phyloP scores from a whole-genome alignment of 2,329 filamentous ascomycete genomes.

The Fusarium sp. region DNA sequence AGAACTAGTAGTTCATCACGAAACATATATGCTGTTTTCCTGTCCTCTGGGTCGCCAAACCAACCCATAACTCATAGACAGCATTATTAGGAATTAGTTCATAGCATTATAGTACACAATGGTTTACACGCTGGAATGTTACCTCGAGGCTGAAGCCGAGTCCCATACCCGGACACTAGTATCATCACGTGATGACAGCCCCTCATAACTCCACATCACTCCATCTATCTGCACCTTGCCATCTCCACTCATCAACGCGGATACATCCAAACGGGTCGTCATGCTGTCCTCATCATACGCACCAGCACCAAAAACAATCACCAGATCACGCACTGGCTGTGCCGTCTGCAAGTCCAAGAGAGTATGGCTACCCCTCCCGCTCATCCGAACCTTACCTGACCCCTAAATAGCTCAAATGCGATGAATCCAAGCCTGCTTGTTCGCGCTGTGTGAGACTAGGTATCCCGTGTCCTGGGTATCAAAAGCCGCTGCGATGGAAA shows the following conservation, averaged over 20 bases:
- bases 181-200: slow-evolving; percentile 2
- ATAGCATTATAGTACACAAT: background rate
- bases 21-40: background rate
- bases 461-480: slow-evolving; percentile 36
- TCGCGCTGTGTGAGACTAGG: slow-evolving; percentile 36
- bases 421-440: slow-evolving; percentile 32
- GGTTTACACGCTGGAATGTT: background rate
- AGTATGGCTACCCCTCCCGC: slow-evolving; percentile 9
- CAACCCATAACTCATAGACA: background rate
- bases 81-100: background rate
- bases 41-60: background rate
- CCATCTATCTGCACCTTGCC: slow-evolving; percentile 15
- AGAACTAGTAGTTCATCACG: background rate
- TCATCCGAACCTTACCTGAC: background rate
- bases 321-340: slow-evolving; percentile 35
- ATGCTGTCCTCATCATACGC: slow-evolving; percentile 21
- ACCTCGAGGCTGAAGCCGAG: background rate
- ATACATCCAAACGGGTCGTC: slow-evolving; percentile 14
- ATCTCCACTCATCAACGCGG: slow-evolving; percentile 32
- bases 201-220: slow-evolving; percentile 9
- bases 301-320: slow-evolving; percentile 33
- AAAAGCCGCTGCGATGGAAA: slow-evolving; percentile 34
- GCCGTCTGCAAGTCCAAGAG: slow-evolving; percentile 38
- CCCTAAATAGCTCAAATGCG: slow-evolving; percentile 34
- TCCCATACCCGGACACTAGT: background rate